A percentile compares a stretch with the other conserved stretches of the same genome.
phyloP scores from a whole-genome alignment of 345 rosid genomes.

The Carallia brachiata region DNA sequence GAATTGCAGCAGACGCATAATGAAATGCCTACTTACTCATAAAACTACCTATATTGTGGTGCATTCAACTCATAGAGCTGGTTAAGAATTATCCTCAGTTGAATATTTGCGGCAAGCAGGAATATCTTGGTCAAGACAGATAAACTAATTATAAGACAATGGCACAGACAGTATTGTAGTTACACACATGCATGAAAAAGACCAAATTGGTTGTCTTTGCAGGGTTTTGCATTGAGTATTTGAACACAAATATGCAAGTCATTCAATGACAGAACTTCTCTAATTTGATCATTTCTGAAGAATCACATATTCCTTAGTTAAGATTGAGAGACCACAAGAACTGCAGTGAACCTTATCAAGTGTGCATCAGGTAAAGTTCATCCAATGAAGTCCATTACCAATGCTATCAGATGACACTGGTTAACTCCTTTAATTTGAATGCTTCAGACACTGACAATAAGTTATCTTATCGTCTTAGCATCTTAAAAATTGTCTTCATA shows the following conservation, averaged over 20 bases:
- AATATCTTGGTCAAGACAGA: background rate
- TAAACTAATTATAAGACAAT: background rate
- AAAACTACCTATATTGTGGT: conserved; percentile 75
- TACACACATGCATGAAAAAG: too few relatives aligned
- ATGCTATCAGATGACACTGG: too few relatives aligned
- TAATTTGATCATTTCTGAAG: too few relatives aligned
- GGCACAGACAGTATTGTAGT: background rate
- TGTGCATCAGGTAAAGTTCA: background rate
- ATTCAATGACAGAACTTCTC: too few relatives aligned
- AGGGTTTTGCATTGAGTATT: too few relatives aligned
- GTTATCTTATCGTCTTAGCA: conserved; percentile 58
- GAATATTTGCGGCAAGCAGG: conserved; percentile 61
- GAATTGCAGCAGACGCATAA: background rate
- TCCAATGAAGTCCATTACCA: too few relatives aligned
- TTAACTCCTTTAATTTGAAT: too few relatives aligned
- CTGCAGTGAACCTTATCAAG: background rate
- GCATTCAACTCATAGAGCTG: conserved; percentile 99
- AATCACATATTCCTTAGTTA: too few relatives aligned
- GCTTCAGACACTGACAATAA: too few relatives aligned
- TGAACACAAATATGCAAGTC: too few relatives aligned
- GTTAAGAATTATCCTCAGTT: conserved; percentile 79
- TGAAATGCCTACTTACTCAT: conserved; percentile 52
- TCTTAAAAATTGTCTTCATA: conserved; percentile 85
- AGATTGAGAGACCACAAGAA: background rate
- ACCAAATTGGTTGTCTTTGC: too few relatives aligned